Evolutionary conservation across 805 yeast species (phyloP).

Genomic region (Dipodascus geniculatus): DNA sequence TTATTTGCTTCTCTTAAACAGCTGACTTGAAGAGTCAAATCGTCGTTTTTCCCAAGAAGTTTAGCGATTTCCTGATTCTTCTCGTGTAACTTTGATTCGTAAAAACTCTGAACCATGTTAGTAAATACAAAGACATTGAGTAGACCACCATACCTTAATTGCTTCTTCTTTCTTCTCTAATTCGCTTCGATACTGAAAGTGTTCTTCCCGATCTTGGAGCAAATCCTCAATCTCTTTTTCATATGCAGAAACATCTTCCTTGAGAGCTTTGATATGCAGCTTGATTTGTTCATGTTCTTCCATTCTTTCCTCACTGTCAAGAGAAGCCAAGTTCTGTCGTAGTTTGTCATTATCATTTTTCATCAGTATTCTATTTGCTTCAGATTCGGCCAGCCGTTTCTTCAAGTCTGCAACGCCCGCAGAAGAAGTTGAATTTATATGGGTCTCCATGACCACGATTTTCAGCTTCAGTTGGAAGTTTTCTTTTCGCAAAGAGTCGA

Average conservation of each 20-base stretch:
- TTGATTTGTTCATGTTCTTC: not conserved
- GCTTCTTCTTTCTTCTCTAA: not conserved
- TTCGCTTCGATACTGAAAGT: not conserved
- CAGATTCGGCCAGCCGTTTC: conserved; percentile 1
- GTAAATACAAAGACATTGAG: not conserved
- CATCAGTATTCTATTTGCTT: not conserved
- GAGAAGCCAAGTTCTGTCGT: not conserved
- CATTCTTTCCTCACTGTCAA: conserved; percentile 2
- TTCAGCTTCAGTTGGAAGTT: conserved; percentile 1
- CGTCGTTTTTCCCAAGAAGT: not conserved
- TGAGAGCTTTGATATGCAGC: not conserved
- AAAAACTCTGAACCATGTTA: not conserved
- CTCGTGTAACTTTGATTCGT: not conserved
- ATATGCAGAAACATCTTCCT: not conserved
- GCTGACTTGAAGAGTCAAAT: not conserved
- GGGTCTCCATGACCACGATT: not conserved
- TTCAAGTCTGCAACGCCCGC: not conserved
- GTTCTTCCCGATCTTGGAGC: not conserved
- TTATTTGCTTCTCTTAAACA: not conserved
- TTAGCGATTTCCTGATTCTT: not conserved
- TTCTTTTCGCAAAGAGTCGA: not conserved
- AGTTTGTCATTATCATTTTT: conserved; percentile 1
- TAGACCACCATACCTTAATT: not conserved
- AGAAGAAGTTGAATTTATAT: not conserved
- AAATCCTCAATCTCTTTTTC: not conserved